Conservation (phyloP, 2,329 filamentous ascomycete species). For the Allantophomopsis lycopodina region DNA sequence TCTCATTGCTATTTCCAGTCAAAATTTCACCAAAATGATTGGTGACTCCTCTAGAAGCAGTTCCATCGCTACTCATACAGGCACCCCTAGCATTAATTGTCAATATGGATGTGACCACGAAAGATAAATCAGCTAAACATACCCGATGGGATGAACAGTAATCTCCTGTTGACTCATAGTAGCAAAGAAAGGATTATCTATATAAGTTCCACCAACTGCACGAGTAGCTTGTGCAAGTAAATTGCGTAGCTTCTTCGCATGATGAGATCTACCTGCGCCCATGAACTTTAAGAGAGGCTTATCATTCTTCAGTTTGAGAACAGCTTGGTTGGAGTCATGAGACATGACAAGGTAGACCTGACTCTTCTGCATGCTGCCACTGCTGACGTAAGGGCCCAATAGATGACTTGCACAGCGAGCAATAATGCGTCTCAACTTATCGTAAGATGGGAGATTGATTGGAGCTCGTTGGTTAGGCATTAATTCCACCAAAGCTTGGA, state of each 20-base stretch:
- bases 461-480: conserved; percentile 32
- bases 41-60: conserved; percentile 39
- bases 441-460: conserved; percentile 22
- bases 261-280: conserved; percentile 39
- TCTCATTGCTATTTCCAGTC: conserved; percentile 31
- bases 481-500: conserved; percentile 41
- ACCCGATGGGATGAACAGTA: conserved; percentile 54
- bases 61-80: conserved; percentile 45
- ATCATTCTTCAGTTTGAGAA: conserved; percentile 42
- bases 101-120: background rate
- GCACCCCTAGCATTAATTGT: conserved; percentile 33
- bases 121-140: conserved; percentile 11
- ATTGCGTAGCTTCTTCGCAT: conserved; percentile 35
- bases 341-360: conserved; percentile 55
- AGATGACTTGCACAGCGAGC: conserved; percentile 37
- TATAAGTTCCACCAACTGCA: conserved; percentile 43
- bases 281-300: conserved; percentile 44
- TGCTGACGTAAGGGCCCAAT: conserved; percentile 40
- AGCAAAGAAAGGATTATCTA: conserved; percentile 43
- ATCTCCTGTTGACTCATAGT: conserved; percentile 40
- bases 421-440: conserved; percentile 29
- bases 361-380: conserved; percentile 42
- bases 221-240: conserved; percentile 38
- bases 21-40: conserved; percentile 50
- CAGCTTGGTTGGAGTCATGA: conserved; percentile 51